Percentiles rank a stretch among this genome's conserved stretches.
Conservation (phyloP, 345 rosid species). For the Hypericum perforatum region DNA sequence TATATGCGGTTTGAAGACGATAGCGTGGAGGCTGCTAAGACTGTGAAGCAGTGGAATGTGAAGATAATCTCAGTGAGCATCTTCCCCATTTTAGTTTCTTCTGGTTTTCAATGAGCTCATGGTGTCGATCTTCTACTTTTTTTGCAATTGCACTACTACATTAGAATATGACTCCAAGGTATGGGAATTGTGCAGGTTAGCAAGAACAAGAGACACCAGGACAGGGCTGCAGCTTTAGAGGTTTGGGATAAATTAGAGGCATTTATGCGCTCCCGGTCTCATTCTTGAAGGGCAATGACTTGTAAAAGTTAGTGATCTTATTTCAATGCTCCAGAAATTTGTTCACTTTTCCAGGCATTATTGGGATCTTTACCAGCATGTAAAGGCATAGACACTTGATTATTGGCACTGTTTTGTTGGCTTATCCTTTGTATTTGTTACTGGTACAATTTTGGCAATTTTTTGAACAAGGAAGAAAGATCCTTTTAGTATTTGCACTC, state of each 20-base stretch:
- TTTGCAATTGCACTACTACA: background rate
- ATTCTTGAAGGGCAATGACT: slow-evolving; percentile 35
- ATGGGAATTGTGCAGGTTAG: slow-evolving; percentile 50
- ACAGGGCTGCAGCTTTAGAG: slow-evolving; percentile 91
- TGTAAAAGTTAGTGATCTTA: slow-evolving; percentile 17
- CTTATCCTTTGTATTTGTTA: too few species aligned
- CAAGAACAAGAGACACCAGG: slow-evolving; percentile 92
- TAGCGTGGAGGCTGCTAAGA: slow-evolving; percentile 86
- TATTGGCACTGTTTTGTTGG: too few species aligned
- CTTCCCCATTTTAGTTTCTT: background rate
- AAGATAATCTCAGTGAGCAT: slow-evolving; percentile 78
- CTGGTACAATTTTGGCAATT: too few species aligned
- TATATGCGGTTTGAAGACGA: slow-evolving; percentile 94
- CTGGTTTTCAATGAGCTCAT: background rate
- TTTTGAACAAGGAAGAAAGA: too few species aligned
- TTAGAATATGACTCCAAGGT: background rate
- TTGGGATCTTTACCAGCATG: too few species aligned
- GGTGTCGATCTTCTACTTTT: background rate
- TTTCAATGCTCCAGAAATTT: too few species aligned
- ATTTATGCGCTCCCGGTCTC: slow-evolving; percentile 78
- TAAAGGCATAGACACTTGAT: too few species aligned
- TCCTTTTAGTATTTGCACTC: too few species aligned
- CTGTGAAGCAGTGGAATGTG: slow-evolving; percentile 96
- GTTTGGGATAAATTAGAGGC: slow-evolving; percentile 93
- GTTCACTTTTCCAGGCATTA: too few species aligned